Conservation (phyloP, 441 rosid genomes). For the Manihot esculenta region DNA sequence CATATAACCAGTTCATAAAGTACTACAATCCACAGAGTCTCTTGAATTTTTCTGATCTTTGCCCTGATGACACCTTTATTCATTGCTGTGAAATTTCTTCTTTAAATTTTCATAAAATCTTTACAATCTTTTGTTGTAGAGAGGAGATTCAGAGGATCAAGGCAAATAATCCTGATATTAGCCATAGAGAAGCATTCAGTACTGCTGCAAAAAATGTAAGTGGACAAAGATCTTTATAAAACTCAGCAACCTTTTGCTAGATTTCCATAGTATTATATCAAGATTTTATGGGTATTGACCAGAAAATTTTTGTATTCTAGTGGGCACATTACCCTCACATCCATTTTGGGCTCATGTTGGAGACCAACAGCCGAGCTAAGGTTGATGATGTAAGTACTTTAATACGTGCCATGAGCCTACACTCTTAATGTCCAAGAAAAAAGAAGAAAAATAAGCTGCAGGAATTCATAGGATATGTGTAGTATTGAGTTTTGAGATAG, state of each 20-base stretch:
- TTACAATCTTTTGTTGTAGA: constrained; percentile 33
- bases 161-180: constrained; percentile 85
- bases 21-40: constrained; percentile 29
- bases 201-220: constrained; percentile 97
- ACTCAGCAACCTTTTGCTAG: not conserved
- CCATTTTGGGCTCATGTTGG: constrained; percentile 88
- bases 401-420: too few relatives aligned
- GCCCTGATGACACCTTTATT: constrained; percentile 12
- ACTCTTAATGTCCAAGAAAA: not conserved
- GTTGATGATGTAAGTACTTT: constrained; percentile 50
- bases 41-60: constrained; percentile 8
- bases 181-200: constrained; percentile 98
- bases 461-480: too few relatives aligned
- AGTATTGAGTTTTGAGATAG: not conserved
- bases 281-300: constrained; percentile 12
- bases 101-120: not conserved
- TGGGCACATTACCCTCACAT: constrained; percentile 99
- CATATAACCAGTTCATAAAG: constrained; percentile 97
- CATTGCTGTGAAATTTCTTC: constrained; percentile 5
- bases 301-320: constrained; percentile 29
- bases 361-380: constrained; percentile 66
- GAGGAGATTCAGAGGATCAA: constrained; percentile 99
- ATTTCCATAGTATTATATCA: not conserved
- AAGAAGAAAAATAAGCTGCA: not conserved
- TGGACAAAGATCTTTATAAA: not conserved